These are phyloP conservation scores for Sonneratia caseolaris DNA, from an alignment of 345 rosid species.

Conservation along the genomic window DNA sequence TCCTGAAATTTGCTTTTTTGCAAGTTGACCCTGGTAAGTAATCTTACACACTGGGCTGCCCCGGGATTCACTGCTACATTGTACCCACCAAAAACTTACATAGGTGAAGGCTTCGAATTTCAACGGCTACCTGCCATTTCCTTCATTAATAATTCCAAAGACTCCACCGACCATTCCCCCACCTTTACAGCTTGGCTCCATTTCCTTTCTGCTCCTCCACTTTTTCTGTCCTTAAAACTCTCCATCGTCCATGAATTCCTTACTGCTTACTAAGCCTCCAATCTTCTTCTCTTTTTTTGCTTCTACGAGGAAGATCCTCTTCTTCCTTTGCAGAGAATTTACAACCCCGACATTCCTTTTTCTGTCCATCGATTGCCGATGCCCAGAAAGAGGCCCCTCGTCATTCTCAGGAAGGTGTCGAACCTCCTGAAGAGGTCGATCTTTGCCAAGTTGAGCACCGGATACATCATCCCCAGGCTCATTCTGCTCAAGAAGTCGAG, in stretches of 20 bases:
- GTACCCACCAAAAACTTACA: neutral
- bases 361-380: neutral
- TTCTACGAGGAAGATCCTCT: conserved; percentile 3
- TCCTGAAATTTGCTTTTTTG: too few relatives aligned
- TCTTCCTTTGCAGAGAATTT: conserved; percentile 9
- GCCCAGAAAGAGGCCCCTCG: conserved; percentile 11
- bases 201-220: conserved; percentile 3
- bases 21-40: too few relatives aligned
- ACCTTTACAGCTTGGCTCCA: conserved; percentile 23
- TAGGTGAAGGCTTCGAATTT: neutral
- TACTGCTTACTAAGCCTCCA: neutral
- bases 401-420: conserved; percentile 29
- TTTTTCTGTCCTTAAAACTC: neutral
- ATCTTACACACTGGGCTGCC: neutral
- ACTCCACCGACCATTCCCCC: conserved; percentile 23
- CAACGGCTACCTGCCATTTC: conserved; percentile 34
- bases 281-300: neutral
- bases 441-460: conserved; percentile 24
- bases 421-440: conserved; percentile 23
- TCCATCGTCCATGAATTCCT: neutral
- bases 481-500: conserved; percentile 21
- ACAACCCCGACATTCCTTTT: neutral
- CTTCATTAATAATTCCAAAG: conserved; percentile 12
- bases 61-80: neutral
- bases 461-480: conserved; percentile 29